Base-by-base conservation (phyloP, 805 yeast genomes). In the Komagataella pseudopastoris region DNA sequence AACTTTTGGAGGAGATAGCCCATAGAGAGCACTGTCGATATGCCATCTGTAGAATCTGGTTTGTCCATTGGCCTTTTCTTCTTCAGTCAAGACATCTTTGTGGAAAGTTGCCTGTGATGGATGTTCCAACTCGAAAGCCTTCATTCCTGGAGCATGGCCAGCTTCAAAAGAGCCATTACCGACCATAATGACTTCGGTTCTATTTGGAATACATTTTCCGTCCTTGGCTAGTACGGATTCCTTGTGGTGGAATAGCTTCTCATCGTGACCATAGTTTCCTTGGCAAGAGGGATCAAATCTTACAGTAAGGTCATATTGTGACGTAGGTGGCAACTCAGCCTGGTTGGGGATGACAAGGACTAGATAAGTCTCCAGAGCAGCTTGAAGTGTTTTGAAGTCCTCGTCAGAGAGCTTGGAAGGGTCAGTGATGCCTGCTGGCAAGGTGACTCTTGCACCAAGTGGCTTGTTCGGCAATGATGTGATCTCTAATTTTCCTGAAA, bases 1-100 rank as follows among this genome's bases (percentile, higher is more conserved):
- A 44, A 83, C 85, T 57, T 84, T 78, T 30, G 96, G 96, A 24
- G 96, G 96, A 14, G 90, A 79, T 58, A 88, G 74, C 44, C 79
- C 95, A 60, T 88, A 88, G 45, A 88, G 74, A 4, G 96, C 96
- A 44, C 93, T 83, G 66, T 88, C 96, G 56, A 88, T 87, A 68
- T 88, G 96, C 96, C 96, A 88, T 68, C 96, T 78, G 76, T 88
- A 88, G 65, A 82, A 88, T 59, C 95, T 75, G 2, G 96, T 88
- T 64, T 77, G 76, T 50, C 81, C 78, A 22, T 77, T 61, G 6
- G 71, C 76, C 55, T 83, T 76, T 56, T 88, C 79, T 47, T 80
- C 81, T n/a, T 77, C 75, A 16, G 81, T 70, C 55, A 88, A 72
- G 1, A 80, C 74, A 12, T 74, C 68, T 57, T 82, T 81, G 69